A percentile compares a stretch with the other conserved stretches of the same genome.
These are phyloP conservation scores for Malassezia dermatis DNA, from an alignment of 1,284 basidiomycete genomes.

Conservation along the genomic window DNA sequence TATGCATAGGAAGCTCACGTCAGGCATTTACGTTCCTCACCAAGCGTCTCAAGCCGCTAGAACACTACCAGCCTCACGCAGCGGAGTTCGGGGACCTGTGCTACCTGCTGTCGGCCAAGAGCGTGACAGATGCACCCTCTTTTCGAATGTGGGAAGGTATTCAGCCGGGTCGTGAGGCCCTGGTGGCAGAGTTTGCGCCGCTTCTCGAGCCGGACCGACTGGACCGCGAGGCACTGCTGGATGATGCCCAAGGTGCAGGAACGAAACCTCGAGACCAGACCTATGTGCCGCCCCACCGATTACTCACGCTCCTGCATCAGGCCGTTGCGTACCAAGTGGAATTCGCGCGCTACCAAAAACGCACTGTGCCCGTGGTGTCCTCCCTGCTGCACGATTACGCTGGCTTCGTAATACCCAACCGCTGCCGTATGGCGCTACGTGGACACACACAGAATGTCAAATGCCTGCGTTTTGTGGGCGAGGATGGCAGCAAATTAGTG, in stretches of 20 bases:
- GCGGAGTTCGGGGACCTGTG: slow-evolving; percentile 52
- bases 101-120: slow-evolving; percentile 49
- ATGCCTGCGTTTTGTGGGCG: slow-evolving; percentile 50
- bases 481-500: slow-evolving; percentile 44
- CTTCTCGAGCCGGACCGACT: slow-evolving; percentile 39
- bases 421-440: slow-evolving; percentile 32
- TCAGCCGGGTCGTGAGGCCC: slow-evolving; percentile 48
- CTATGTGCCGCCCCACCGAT: slow-evolving; percentile 49
- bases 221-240: slow-evolving; percentile 22
- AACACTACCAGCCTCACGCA: slow-evolving; percentile 52
- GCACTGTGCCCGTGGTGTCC: slow-evolving; percentile 41
- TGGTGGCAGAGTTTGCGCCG: slow-evolving; percentile 44
- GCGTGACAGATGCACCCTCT: slow-evolving; percentile 52
- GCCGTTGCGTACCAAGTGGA: slow-evolving; percentile 52
- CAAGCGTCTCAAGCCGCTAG: slow-evolving; percentile 52
- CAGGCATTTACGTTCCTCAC: slow-evolving; percentile 52
- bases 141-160: slow-evolving; percentile 52
- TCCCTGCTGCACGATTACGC: slow-evolving; percentile 38
- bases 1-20: neutral
- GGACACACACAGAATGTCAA: slow-evolving; percentile 52
- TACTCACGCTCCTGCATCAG: slow-evolving; percentile 50
- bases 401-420: slow-evolving; percentile 34
- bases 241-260: neutral
- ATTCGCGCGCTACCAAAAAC: slow-evolving; percentile 44
- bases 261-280: slow-evolving; percentile 9